Evolutionary conservation across 106 monocot species (phyloP).

Genomic region (Platanthera guangdongensis): DNA sequence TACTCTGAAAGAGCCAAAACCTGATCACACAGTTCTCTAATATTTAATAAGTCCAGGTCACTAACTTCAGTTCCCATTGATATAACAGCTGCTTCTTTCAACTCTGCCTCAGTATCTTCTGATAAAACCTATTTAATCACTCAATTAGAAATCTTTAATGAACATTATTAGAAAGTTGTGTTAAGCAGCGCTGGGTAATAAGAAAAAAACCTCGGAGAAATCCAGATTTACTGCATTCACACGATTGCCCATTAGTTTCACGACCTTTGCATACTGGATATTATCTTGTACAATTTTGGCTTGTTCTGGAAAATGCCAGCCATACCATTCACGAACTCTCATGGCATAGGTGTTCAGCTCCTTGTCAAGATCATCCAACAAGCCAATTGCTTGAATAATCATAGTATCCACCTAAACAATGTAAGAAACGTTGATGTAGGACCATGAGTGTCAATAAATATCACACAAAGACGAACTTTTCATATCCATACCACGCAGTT

Average conservation of each 20-base stretch:
- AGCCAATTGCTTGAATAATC: slow-evolving; percentile 92
- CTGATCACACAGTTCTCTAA: slow-evolving; percentile 79
- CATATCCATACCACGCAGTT: too few relatives aligned
- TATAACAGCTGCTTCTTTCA: slow-evolving; percentile 75
- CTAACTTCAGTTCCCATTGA: slow-evolving; percentile 98
- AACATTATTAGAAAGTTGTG: neutral
- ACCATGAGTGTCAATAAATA: neutral
- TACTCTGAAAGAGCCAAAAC: slow-evolving; percentile 87
- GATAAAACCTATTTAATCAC: slow-evolving; percentile 36
- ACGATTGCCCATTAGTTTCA: slow-evolving; percentile 89
- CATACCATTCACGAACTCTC: slow-evolving; percentile 99
- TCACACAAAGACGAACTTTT: too few relatives aligned
- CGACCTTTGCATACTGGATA: slow-evolving; percentile 80
- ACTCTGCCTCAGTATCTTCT: slow-evolving; percentile 68
- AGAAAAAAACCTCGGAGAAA: slow-evolving; percentile 67
- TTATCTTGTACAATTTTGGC: slow-evolving; percentile 83
- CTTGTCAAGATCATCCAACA: slow-evolving; percentile 94
- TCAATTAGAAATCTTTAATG: neutral
- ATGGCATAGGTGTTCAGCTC: slow-evolving; percentile 92
- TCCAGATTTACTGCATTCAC: slow-evolving; percentile 66
- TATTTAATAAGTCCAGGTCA: slow-evolving; percentile 68
- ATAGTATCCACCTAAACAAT: slow-evolving; percentile 79
- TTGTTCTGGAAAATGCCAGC: slow-evolving; percentile 97
- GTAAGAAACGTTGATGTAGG: neutral
- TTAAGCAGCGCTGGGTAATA: neutral